Base-by-base conservation (phyloP, 2,329 filamentous ascomycete genomes). In the Epichloe uncinata region DNA sequence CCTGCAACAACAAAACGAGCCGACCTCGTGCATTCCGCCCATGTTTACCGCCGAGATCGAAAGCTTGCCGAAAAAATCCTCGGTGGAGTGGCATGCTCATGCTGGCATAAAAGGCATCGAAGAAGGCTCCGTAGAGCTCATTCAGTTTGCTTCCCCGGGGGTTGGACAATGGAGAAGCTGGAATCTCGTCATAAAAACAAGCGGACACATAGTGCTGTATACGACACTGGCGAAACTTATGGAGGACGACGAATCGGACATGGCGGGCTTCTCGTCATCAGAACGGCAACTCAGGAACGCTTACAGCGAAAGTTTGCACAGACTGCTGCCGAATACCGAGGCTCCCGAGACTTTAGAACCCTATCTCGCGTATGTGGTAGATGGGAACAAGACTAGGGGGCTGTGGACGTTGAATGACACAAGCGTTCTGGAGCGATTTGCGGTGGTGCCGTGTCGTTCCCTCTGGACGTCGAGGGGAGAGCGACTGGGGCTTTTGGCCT, bases 1-100 rank as follows among this genome's bases (percentile, higher is more conserved):
- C 9, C 60, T 66, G 18, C 60, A 62, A 22, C 64, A 69, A 26
- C 62, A 64, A n/a, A 67, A 65, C 57, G 58, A 65, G 53, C 56
- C 63, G 20, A 55, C 61, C 47, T 58, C 55, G 3, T 64, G 60
- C 18, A 57, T 76, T 2, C 84, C 89, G 1, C 84, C 84, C 0
- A 75, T 90, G 57, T 84, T 93, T 61, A 77, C 84, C 0, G 83
- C 81, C 1, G 81, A 93, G 60, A 85, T 96, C 1, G 75, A 82
- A 42, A 78, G 82, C 55, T 73, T 98, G 12, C 93, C 93, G 1
- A 78, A 87, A 18, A 73, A 70, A 15, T 84, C 84, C 30, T 73
- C 73, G 37, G 79, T 96, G 11, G 93, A 98, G 69, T 98, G 91
- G 90, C 84, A 87, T 57, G 82, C 75, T 1, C 77, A 84, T 51